Evolutionary conservation across 805 yeast species (phyloP), one percentile per base, ranked within the genome.

Genomic region (Yarrowia sp.): DNA sequence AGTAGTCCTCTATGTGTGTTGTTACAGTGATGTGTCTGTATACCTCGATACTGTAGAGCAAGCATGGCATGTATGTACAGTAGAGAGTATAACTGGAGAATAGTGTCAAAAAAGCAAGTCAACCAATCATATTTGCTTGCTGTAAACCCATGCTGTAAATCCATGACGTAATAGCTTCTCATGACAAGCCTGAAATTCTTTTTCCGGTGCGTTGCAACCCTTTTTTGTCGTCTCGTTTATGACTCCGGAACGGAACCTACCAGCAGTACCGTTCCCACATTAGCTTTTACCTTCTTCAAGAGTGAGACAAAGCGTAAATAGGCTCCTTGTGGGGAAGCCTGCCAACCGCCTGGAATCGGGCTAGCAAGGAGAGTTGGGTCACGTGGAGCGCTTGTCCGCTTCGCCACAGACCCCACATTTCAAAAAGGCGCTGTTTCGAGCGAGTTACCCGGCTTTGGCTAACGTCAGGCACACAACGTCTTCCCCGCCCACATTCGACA

Each of bases 381-480:
- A 44, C 51, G 51, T 44, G 51, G 13, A n/a, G 18, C 29, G 25
- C 19, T n/a, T n/a, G n/a, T n/a, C 46, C 8, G 18, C 6, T 14
- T 14, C 32, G 4, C 22, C 22, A 6, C 24, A 7, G 18, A 6
- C 51, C 51, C 51, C 51, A 44, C 49, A 44, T 8, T 27, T 44
- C 31, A 5, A 25, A 42, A 42, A 24, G 10, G 19, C 19, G 5
- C 14, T 6, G 8, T 5, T 16, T 8, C 9, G 2, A 13, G 4
- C 16, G 10, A 18, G 25, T 44, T 44, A 44, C 51, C 51, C 35
- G 24, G 25, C 16, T 35, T 7, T 19, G n/a, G 16, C 35, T 44
- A 44, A 25, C 51, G 51, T 44, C 51, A 44, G 51, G 51, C 24
- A 44, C 44, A 39, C 51, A 44, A 44, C 51, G 51, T 44, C 51